These are phyloP conservation scores for Corymbia citriodora DNA, from an alignment of 441 rosid genomes.

Conservation along the genomic window DNA sequence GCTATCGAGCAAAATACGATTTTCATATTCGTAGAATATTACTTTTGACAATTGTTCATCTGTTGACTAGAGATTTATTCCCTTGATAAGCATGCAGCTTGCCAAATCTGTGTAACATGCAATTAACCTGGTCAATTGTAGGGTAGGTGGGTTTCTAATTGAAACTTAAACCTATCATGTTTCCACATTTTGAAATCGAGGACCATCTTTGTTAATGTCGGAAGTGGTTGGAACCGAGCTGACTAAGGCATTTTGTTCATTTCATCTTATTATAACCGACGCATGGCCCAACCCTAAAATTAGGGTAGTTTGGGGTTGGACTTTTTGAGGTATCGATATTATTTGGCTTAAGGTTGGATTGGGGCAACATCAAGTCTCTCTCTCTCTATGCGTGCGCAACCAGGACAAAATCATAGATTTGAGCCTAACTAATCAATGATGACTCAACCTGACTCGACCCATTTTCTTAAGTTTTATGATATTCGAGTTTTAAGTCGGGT, in stretches of 20 bases:
- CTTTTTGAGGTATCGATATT: no score
- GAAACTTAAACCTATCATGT: background rate
- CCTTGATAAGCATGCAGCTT: background rate
- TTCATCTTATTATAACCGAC: background rate
- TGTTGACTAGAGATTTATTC: background rate
- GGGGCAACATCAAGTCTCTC: no score
- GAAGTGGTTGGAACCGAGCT: rapidly evolving
- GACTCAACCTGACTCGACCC: no score
- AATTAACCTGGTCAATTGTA: rapidly evolving
- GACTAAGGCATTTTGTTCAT: rapidly evolving
- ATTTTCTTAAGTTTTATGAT: no score
- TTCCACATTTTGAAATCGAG: background rate
- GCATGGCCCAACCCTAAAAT: no score
- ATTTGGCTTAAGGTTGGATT: no score
- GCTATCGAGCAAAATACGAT: background rate
- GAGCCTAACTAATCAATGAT: no score
- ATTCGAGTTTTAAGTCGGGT: no score
- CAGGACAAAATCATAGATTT: no score
- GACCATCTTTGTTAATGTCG: rapidly evolving
- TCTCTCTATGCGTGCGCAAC: no score
- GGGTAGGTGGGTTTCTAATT: background rate
- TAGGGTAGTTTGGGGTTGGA: no score
- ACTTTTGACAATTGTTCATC: no score
- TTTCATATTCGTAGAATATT: background rate
- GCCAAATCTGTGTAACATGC: background rate